Evolutionary conservation across 2,329 filamentous ascomycete species (phyloP).

Genomic region (Sporothrix pallida): DNA sequence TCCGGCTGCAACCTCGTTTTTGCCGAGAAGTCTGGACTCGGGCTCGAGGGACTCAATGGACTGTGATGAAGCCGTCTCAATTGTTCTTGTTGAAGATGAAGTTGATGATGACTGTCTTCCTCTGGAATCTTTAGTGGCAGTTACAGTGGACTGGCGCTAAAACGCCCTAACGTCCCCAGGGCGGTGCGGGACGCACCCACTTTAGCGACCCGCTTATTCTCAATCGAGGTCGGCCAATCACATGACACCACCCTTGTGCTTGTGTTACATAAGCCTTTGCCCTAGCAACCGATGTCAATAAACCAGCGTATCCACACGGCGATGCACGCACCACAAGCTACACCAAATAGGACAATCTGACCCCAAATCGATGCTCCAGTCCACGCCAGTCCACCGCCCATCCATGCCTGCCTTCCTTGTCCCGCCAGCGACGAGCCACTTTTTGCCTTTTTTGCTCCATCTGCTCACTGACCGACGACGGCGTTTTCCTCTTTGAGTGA

Average conservation of each 20-base stretch:
- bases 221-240: neutral
- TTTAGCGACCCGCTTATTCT: neutral
- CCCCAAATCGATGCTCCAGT: neutral
- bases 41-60: too few relatives aligned
- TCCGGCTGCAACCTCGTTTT: neutral
- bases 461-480: neutral
- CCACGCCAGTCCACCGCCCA: constrained; percentile 21
- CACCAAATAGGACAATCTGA: neutral
- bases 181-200: constrained; percentile 22
- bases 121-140: constrained; percentile 14
- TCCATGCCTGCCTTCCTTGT: neutral
- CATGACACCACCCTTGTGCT: neutral
- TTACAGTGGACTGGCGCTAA: neutral
- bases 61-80: neutral
- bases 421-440: neutral
- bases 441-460: neutral
- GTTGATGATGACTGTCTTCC: neutral
- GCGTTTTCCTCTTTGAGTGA: constrained; percentile 13
- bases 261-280: constrained; percentile 21
- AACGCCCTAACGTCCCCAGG: neutral
- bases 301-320: constrained; percentile 3
- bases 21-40: neutral
- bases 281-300: constrained; percentile 34
- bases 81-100: neutral
- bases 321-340: constrained; percentile 3